Evolutionary conservation across 768 basidiomycete species (phyloP), one percentile per base, ranked within the genome.

Genomic region (Tulasnella sp.): DNA sequence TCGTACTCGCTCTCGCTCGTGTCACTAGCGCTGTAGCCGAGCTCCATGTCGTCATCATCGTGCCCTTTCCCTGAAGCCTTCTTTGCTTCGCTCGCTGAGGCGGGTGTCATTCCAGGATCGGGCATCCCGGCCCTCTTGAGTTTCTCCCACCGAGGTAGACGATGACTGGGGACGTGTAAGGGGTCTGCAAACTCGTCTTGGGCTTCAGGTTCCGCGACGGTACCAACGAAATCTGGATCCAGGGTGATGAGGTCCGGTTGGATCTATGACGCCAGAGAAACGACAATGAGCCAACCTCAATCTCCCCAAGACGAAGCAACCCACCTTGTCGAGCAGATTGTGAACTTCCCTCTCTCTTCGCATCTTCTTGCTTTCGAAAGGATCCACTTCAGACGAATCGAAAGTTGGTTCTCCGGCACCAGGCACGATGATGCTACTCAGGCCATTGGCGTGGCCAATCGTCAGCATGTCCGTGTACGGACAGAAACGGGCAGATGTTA

Each of bases 351-450:
- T 89, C 87, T 99, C 98, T 78, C 94, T 89, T 80, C 96, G 87
- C 31, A 93, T 89, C 82, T 91, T 92, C 85, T 90, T 91, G 84
- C 92, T 90, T 86, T 99, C 97, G 87, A 94, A 98, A 3, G 97
- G 96, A 90, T 99, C 97, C 0, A 96, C 95, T 85, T 99, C 98
- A 20, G 89, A 85, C 80, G 93, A 94, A 84, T 99, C 98, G 85
- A 96, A 97, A 88, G 98, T 96, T 72, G 97, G 91, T 85, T 99
- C 97, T 46, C 97, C 98, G 12, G 92, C 87, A 40, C 97, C 97
- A 0, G 98, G 98, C 0, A 99, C 93, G 78, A 99, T 89, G 76
- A 99, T 90, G 60, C 91, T 93, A 5, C 94, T 94, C 24, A 99
- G 87, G 0, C 97, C 97, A 0, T 88, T 88, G 6, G 89, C 84